Conservation (phyloP, 108 stramenopile species). For the Nitzschia inconspicua region DNA sequence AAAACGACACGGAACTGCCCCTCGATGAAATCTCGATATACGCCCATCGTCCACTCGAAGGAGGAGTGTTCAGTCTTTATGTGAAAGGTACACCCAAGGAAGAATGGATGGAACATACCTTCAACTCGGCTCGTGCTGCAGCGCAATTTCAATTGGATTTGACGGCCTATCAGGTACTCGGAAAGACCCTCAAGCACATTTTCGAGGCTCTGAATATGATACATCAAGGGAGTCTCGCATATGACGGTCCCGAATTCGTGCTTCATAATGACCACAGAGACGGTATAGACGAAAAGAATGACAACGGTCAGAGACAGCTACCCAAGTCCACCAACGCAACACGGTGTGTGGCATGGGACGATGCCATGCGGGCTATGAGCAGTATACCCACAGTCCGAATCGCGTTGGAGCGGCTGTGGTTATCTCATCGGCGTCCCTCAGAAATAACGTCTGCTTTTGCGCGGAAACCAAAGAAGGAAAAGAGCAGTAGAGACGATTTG, state of each 20-base stretch:
- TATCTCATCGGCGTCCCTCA: constrained; percentile 14
- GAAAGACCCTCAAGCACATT: constrained; percentile 41
- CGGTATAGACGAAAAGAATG: constrained; percentile 3
- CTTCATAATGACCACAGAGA: constrained; percentile 21
- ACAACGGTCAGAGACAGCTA: background rate
- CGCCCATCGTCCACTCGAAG: constrained; percentile 19
- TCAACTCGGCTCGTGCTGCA: constrained; percentile 46
- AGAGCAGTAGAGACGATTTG: background rate
- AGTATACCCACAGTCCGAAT: constrained; percentile 38
- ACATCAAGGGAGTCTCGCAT: constrained; percentile 47
- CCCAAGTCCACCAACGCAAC: background rate
- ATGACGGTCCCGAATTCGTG: constrained; percentile 34
- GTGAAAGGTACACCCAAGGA: constrained; percentile 18
- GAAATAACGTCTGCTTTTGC: background rate
- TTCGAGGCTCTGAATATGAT: constrained; percentile 55
- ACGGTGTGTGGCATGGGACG: constrained; percentile 62
- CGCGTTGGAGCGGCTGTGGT: constrained; percentile 35
- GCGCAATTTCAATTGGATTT: constrained; percentile 75
- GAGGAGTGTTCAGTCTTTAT: constrained; percentile 33
- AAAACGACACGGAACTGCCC: constrained; percentile 12
- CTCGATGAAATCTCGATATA: constrained; percentile 22
- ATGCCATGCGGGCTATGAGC: constrained; percentile 70
- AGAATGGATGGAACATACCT: constrained; percentile 57
- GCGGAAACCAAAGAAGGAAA: constrained; percentile 12
- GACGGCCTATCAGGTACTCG: constrained; percentile 51